Conservation (phyloP, 2,329 filamentous ascomycete species). For the Sporothrix inflata region DNA sequence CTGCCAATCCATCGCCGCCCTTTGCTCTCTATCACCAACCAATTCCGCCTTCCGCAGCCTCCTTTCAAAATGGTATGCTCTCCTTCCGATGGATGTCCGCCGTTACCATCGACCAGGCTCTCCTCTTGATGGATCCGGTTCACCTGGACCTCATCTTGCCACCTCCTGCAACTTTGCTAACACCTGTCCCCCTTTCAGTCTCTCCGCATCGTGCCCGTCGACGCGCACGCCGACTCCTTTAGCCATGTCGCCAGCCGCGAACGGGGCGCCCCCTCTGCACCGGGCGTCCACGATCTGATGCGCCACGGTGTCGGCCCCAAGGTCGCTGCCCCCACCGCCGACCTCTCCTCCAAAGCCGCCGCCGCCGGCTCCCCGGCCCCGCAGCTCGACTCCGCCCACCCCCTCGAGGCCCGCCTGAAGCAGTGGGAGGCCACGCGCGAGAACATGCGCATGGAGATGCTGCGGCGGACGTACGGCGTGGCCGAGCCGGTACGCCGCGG, state of each 20-base stretch:
- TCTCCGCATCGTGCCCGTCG: conserved; percentile 82
- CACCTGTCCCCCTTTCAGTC: conserved; percentile 57
- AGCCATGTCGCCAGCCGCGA: conserved; percentile 61
- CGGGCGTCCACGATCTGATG: conserved; percentile 90
- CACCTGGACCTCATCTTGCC: background rate
- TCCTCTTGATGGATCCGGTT: background rate
- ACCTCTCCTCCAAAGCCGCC: conserved; percentile 53
- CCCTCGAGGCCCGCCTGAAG: conserved; percentile 86
- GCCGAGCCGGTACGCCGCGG: conserved; percentile 88
- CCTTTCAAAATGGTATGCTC: conserved; percentile 55
- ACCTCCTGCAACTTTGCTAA: conserved; percentile 27
- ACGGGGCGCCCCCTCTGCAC: conserved; percentile 82
- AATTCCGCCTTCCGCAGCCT: background rate
- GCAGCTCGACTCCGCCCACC: conserved; percentile 72
- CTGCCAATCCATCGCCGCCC: background rate
- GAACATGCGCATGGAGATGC: conserved; percentile 80
- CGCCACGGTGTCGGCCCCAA: conserved; percentile 77
- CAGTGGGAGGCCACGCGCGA: conserved; percentile 92
- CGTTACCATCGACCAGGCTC: background rate
- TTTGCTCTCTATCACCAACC: background rate
- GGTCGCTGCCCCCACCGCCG: conserved; percentile 49
- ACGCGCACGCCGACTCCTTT: conserved; percentile 67
- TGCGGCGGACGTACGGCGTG: conserved; percentile 86
- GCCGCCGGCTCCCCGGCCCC: conserved; percentile 48
- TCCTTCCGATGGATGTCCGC: background rate